phyloP scores from a whole-genome alignment of 2,329 filamentous ascomycete species.

The Falciphora oryzae region DNA sequence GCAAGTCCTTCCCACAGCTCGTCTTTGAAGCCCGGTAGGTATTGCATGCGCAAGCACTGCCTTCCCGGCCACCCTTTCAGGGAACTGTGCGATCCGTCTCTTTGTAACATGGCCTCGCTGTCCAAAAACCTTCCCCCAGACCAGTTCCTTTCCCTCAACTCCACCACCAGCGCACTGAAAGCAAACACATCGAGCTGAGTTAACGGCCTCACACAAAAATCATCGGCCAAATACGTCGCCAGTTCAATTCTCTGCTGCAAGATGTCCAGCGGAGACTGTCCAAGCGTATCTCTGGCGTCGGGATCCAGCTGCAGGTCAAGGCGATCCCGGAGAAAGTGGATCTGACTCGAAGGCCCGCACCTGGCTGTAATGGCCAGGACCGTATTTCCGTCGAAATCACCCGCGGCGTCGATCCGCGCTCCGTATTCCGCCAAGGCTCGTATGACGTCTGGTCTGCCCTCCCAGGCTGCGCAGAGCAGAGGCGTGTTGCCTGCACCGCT shows the following conservation, averaged over 20 bases:
- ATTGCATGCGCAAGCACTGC: not conserved
- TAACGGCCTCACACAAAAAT: not conserved
- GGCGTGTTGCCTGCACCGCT: not conserved
- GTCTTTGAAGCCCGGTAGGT: not conserved
- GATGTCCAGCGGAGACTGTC: not conserved
- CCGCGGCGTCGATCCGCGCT: not conserved
- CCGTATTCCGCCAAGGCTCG: not conserved
- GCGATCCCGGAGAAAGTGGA: not conserved
- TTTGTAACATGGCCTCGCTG: not conserved
- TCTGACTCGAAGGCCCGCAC: too few species aligned
- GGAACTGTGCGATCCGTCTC: not conserved
- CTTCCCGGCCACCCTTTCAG: not conserved
- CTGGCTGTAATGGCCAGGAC: not conserved
- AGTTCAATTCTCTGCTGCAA: not conserved
- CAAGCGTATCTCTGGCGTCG: not conserved
- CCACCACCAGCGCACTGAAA: not conserved
- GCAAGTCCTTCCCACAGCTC: not conserved
- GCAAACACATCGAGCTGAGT: not conserved
- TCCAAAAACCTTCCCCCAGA: not conserved
- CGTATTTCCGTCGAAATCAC: not conserved
- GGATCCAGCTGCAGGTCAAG: not conserved
- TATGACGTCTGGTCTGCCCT: not conserved
- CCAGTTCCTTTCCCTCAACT: slow-evolving; percentile 3
- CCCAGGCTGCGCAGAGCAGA: not conserved
- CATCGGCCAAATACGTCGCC: too few species aligned